Evolutionary conservation across 257 asterid species (phyloP), one percentile per base, ranked within the genome.

Genomic region (Asclepias syriaca): DNA sequence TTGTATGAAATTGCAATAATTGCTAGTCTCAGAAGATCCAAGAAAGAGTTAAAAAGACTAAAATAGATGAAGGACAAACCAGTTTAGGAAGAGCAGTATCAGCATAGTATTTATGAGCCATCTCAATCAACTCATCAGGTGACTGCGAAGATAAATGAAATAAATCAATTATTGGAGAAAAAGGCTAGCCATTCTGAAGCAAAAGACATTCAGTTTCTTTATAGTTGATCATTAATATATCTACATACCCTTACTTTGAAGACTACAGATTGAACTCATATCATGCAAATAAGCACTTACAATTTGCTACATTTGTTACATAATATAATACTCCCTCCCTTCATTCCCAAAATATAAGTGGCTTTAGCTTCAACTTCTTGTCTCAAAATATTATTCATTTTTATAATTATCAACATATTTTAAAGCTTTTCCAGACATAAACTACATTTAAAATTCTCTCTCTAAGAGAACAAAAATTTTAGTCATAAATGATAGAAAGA

Each of bases 71-170:
- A 46, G 65, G 71, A 71, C 82, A 72, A 50, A 86, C 96, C 85
- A 88, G 84, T 81, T 90, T 90, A 37, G 91, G 93, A 37, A 90
- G 92, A 72, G 95, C 96, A 2, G 89, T 86, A 14, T 89, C 92
- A 66, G 75, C 87, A 78, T 89, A 89, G 80, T 87, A 89, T 76
- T 77, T 81, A 69, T 87, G 86, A 39, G 92, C 94, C 94, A 89
- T 84, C 82, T 86, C 90, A 78, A 87, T 83, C 85, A 89, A 81
- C 85, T 89, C 92, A 70, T 77, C 88, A 22, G 90, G 90, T 60
- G 95, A 78, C 96, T 90, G 92, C 70, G 75, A 78, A 72, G 65
- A 74, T 69, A 75, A 64, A 82, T 59, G 60, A 40, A 72, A 74
- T 65, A 79, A 72, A 82, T 63, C 67, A 74, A 72, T 54, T 58